Base-by-base conservation (phyloP, 2,329 filamentous ascomycete genomes). In the Sclerotinia nivalis region DNA sequence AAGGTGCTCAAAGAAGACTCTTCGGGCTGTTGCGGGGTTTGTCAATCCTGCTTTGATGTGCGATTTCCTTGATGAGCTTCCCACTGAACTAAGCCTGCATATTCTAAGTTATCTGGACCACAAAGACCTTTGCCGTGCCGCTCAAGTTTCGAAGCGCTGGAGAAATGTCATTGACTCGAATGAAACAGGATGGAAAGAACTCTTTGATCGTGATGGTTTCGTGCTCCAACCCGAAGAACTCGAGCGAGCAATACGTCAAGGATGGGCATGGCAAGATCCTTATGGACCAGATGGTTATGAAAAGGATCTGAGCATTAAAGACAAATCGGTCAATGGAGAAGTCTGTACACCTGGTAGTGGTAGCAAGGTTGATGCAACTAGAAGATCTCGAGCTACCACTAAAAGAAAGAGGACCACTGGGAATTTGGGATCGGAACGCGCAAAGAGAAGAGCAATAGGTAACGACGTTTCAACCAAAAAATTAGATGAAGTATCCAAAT, bases 181-280 rank as follows among this genome's bases (percentile, higher is more conserved):
- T 77, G 96, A 99, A 81, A 94, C 91, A 61, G 93, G 94, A 20
- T 99, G 96, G 96, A 98, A 96, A 81, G 91, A 94, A 73, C 84
- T 97, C 0, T 89, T 99, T 55, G 93, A 97, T 72, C 85, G 84
- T 1, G 93, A 97, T 78, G 93, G 93, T 0, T 97, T 92, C 79
- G 83, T 83, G 40, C 83, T 99, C 2, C 90, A 93, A 0, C 84
- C 89, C 0, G 93, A 92, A 25, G 96, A 99, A 80, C 84, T 99
- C 34, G 89, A 93, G 73, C 90, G 90, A 75, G 94, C 96, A 43
- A 93, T 98, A 69, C 84, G 85, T 55, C 93, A 98, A 82, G 96
- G 96, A 20, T 99, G 96, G 96, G 96, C 94, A 20, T 99, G 96
- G 93, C 96, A 99, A 79, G 93, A 95, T 77, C 93, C 94, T 0